Conservation (phyloP, 1,284 basidiomycete genomes). For the Ceratobasidium theobromae region DNA sequence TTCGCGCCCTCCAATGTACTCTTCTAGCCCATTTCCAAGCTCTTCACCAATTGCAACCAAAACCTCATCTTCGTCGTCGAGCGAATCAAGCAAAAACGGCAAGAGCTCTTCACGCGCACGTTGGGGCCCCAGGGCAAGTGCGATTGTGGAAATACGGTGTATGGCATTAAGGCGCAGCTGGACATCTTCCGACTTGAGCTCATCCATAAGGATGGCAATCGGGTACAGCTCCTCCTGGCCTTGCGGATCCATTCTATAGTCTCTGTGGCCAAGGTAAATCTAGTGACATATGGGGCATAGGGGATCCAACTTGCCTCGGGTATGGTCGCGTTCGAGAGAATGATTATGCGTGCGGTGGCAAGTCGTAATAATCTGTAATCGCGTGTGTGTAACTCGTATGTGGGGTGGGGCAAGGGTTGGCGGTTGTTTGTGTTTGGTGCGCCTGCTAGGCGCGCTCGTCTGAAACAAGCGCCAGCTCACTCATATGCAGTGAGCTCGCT, state of each 20-base stretch:
- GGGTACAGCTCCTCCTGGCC: conserved; percentile 39
- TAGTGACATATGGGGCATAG: not conserved
- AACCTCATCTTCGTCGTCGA: conserved; percentile 99
- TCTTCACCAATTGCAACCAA: conserved; percentile 96
- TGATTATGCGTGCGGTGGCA: conserved; percentile 11
- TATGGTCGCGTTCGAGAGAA: conserved; percentile 18
- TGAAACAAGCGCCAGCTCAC: conserved; percentile 11
- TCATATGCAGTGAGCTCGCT: too few relatives aligned
- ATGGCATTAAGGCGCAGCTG: conserved; percentile 92
- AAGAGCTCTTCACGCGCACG: conserved; percentile 95
- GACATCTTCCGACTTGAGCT: conserved; percentile 95
- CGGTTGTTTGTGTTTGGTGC: conserved; percentile 30
- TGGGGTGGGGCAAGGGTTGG: conserved; percentile 26
- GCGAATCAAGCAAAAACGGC: conserved; percentile 95
- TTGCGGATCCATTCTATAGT: conserved; percentile 27
- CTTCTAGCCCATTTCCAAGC: conserved; percentile 86
- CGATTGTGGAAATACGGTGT: conserved; percentile 97
- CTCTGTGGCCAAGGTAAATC: conserved; percentile 23
- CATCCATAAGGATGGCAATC: conserved; percentile 79
- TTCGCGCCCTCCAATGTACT: conserved; percentile 92
- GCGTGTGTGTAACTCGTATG: conserved; percentile 22
- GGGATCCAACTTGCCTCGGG: conserved; percentile 21
- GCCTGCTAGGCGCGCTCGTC: not conserved
- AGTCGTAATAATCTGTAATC: conserved; percentile 31
- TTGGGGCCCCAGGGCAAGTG: conserved; percentile 93